Conservation (phyloP, 73 alveolate species). For the Tetrahymena malaccensis region DNA sequence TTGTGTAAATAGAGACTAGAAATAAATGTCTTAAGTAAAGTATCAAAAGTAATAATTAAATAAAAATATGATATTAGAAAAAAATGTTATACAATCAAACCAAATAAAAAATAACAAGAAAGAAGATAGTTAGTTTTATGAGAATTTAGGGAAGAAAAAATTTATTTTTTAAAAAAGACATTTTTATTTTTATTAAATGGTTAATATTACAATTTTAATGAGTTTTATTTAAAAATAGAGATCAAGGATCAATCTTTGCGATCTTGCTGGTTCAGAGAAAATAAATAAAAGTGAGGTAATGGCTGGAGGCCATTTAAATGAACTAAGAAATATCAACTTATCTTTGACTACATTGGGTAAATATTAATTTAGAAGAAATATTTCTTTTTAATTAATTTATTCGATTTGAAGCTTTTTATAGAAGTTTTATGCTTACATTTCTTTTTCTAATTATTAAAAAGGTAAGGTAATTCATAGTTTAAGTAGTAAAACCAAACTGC, state of each 20-base stretch:
- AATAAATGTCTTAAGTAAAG: no score
- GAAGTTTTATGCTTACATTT: background rate
- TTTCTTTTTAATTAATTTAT: background rate
- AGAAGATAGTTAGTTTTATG: no score
- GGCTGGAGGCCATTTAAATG: conserved; percentile 62
- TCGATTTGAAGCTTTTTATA: background rate
- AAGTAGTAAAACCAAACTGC: conserved; percentile 31
- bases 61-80: no score
- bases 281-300: conserved; percentile 66
- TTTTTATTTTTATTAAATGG: no score
- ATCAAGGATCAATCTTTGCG: conserved; percentile 74
- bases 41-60: no score
- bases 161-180: no score
- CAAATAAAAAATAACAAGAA: no score
- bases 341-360: conserved; percentile 85
- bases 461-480: conserved; percentile 27
- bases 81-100: no score
- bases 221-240: conserved; percentile 4
- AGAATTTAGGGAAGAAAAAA: no score
- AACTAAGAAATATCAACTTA: conserved; percentile 68
- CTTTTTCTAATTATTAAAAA: conserved; percentile 14
- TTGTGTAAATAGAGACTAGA: no score
- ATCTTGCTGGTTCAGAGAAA: conserved; percentile 91
- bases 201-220: no score
- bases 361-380: background rate